Conservation (phyloP, 805 yeast species). For the Grigorovia humatica region DNA sequence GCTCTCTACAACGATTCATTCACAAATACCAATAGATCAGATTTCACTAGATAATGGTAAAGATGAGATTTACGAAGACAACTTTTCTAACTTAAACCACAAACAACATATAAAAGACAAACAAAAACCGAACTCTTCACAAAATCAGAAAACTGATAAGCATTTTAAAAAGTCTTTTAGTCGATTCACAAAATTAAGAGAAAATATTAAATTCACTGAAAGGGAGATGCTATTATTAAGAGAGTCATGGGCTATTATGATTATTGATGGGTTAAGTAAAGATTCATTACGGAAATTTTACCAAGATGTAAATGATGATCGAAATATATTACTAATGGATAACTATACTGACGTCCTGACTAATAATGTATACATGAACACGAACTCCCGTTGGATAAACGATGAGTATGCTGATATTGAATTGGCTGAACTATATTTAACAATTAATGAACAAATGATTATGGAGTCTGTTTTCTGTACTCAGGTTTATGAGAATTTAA, state of each 20-base stretch:
- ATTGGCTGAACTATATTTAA: neutral
- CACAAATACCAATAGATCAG: neutral
- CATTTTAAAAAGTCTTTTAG: neutral
- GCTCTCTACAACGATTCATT: neutral
- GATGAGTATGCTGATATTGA: neutral
- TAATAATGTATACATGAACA: neutral
- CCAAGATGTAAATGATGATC: neutral
- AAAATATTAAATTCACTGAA: constrained; percentile 12
- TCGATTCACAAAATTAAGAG: neutral
- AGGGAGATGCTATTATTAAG: constrained; percentile 30
- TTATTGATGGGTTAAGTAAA: constrained; percentile 24
- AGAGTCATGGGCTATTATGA: constrained; percentile 31
- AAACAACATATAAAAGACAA: neutral
- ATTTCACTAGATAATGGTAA: neutral
- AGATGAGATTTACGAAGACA: neutral
- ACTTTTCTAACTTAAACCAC: neutral
- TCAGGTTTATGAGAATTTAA: constrained; percentile 63
- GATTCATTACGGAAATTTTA: constrained; percentile 3
- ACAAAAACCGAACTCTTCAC: neutral
- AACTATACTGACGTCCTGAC: neutral
- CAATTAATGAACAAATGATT: neutral
- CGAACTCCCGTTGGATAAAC: neutral
- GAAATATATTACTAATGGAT: neutral
- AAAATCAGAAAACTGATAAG: neutral
- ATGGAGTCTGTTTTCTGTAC: constrained; percentile 54